Evolutionary conservation across 2,329 filamentous ascomycete species (phyloP), one percentile per base, ranked within the genome.

Genomic region (Scedosporium apiospermum): DNA sequence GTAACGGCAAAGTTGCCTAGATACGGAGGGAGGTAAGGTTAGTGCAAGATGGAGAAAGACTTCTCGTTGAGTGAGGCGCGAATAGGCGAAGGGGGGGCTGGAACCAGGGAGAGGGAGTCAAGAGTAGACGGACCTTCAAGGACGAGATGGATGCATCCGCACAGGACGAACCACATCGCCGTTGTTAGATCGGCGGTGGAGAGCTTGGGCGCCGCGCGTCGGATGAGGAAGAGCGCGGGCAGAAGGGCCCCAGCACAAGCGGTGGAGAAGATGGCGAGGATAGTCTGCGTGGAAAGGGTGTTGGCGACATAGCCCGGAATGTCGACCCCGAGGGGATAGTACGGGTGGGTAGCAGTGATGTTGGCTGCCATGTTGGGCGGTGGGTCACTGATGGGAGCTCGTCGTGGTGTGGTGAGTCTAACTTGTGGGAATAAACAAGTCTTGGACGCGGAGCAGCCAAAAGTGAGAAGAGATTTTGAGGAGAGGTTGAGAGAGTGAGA

Each of bases 151-250:
- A 78, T 78, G 65, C 67, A 82, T 72, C 76, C 82, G 80, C 88
- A 90, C 14, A 93, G 78, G 23, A 88, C 81, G 72, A 93, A 93
- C 90, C 90, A 93, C 74, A 91, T 74, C 23, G 88, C 82, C 4
- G 82, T 82, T 12, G 81, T 67, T 57, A 85, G 78, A 66, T 91
- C 88, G 27, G 71, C 71, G 6, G 68, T 73, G 41, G 77, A 75
- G 61, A 91, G 70, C 9, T 73, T 76, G 1, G 85, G 83, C 18
- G 83, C 78, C 49, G 79, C 69, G 63, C 74, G 75, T 66, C 81
- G 83, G 64, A 84, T 78, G 42, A 86, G 66, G 7, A 80, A 64
- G 62, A 82, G 82, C 3, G 86, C 86, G 6, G 78, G 69, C 26
- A 78, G 73, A 64, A 93, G 82, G 64, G 91, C 80, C 44, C 73